Conservation (phyloP, 768 basidiomycete genomes). For the Hericium erinaceus region DNA sequence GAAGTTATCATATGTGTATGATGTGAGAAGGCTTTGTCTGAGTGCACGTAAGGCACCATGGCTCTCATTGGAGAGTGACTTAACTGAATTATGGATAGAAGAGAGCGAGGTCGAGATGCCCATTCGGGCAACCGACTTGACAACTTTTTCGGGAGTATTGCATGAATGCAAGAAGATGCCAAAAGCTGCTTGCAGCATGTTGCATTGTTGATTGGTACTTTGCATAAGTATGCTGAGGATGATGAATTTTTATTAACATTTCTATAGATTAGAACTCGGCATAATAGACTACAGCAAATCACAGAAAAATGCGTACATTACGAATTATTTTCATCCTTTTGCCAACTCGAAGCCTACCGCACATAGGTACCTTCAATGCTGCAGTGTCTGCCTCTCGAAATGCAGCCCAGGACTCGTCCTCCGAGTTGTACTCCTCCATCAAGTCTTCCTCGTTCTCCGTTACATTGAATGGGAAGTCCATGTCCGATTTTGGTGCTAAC, state of each 20-base stretch:
- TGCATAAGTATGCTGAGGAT: constrained; percentile 9
- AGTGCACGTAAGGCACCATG: too few species aligned
- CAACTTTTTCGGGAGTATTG: background rate
- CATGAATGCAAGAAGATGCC: constrained; percentile 16
- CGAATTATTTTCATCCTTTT: too few species aligned
- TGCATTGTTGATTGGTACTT: constrained; percentile 14
- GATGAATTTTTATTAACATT: background rate
- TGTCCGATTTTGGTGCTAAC: too few species aligned
- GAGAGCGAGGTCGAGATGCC: background rate
- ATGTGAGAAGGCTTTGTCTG: too few species aligned
- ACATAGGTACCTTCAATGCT: too few species aligned
- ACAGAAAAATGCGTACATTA: too few species aligned
- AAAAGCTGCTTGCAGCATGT: constrained; percentile 14
- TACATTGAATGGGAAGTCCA: too few species aligned
- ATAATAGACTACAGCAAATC: too few species aligned
- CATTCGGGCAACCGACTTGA: background rate
- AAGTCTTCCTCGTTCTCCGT: too few species aligned
- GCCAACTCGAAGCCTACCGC: too few species aligned
- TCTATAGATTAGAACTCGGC: background rate
- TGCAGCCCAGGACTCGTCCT: background rate
- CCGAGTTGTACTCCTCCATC: too few species aligned
- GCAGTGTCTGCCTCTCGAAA: too few species aligned
- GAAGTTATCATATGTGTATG: background rate
- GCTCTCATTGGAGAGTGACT: background rate
- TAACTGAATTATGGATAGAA: background rate